phyloP scores from a whole-genome alignment of 805 yeast species.

The Ogataea angusta region DNA sequence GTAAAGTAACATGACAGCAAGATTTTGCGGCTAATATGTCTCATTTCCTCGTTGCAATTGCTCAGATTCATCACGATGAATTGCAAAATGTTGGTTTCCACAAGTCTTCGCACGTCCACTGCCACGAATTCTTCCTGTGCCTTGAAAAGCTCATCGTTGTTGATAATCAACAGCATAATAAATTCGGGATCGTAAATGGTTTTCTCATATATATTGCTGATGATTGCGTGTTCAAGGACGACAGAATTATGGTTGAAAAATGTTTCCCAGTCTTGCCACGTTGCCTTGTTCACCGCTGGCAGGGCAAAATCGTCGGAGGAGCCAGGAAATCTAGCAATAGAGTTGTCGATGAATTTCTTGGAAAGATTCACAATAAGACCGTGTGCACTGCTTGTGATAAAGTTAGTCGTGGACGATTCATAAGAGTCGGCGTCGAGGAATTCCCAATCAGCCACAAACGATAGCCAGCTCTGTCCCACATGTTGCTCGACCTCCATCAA shows the following conservation, averaged over 20 bases:
- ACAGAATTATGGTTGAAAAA: conserved; percentile 28
- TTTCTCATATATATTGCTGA: conserved; percentile 25
- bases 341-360: conserved; percentile 46
- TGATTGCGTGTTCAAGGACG: conserved; percentile 8
- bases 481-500: conserved; percentile 56
- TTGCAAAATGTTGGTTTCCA: conserved; percentile 55
- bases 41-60: conserved; percentile 28
- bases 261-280: conserved; percentile 29
- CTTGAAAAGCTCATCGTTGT: conserved; percentile 60
- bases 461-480: conserved; percentile 58
- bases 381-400: conserved; percentile 22
- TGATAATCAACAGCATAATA: conserved; percentile 55
- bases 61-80: conserved; percentile 47
- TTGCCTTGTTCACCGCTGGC: neutral
- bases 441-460: conserved; percentile 63
- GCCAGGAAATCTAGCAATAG: conserved; percentile 38
- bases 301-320: conserved; percentile 23
- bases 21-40: conserved; percentile 41
- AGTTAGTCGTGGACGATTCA: conserved; percentile 4
- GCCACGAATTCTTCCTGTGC: conserved; percentile 22
- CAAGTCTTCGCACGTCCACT: conserved; percentile 53
- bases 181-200: conserved; percentile 68
- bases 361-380: conserved; percentile 51
- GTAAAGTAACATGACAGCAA: conserved; percentile 43
- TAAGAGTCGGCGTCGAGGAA: conserved; percentile 33